Base-by-base conservation (phyloP, 495 filamentous ascomycete genomes). In the Chaetomium tenue region DNA sequence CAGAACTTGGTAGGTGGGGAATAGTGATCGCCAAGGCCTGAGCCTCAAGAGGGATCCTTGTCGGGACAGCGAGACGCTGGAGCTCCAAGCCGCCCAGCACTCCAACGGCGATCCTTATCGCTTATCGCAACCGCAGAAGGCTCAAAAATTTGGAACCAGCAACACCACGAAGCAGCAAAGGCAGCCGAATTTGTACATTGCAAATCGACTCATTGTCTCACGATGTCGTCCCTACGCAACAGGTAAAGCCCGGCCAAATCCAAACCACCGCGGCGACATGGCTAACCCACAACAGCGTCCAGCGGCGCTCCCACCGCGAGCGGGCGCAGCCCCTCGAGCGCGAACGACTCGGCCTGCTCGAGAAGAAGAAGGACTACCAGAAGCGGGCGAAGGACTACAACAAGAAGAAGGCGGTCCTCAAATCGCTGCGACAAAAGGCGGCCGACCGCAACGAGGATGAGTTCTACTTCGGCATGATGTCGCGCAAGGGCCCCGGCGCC, bases 401-500 rank as follows among this genome's bases (percentile, higher is more conserved):
- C 72, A 77, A 77, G 68, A 98, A 98, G 74, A 89, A 95, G 73
- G 79, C 79, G n/a, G 86, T 88, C 33, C 81, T 97, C 50, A 88
- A 89, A 72, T 82, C 85, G 3, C 86, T 98, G 20, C 83, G 87
- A 67, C 82, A 88, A 64, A 97, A 96, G 77, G 93, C 89, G 25
- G 82, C 84, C 61, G 87, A 94, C 48, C 88, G 91, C 66, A 98
- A 98, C 75, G 91, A 93, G 47, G 94, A 98, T 86, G 92, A 97
- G 76, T 98, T 98, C 81, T 87, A 90, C 77, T 97, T 91, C 72
- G 89, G 87, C 26, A 98, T 98, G 94, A 84, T 95, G 75, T 83
- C 79, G 56, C 80, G 81, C 39, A 70, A 73, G 37, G 80, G 81
- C 20, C 66, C 72, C 16, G 72, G 72, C 8, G 56, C 67, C 20